These are phyloP conservation scores for Beauveria sp. DNA, from an alignment of 2,329 filamentous ascomycete genomes.

Conservation along the genomic window DNA sequence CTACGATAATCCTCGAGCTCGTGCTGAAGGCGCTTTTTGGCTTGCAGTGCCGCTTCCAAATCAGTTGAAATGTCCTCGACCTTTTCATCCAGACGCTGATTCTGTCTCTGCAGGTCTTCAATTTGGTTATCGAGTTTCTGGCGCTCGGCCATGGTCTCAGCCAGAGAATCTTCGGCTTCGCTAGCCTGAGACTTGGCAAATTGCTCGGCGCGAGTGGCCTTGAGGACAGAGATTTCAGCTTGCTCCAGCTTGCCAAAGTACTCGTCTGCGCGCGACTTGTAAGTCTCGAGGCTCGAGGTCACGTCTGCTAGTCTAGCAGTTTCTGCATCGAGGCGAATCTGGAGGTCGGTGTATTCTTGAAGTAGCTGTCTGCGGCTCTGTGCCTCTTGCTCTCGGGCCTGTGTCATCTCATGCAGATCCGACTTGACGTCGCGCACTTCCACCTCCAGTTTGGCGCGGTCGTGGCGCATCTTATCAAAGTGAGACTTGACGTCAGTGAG, in stretches of 20 bases:
- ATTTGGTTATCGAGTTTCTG: slow-evolving; percentile 82
- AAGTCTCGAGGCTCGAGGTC: slow-evolving; percentile 73
- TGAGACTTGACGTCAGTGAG: slow-evolving; percentile 79
- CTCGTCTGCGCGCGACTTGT: slow-evolving; percentile 88
- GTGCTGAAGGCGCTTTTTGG: slow-evolving; percentile 90
- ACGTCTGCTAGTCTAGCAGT: slow-evolving; percentile 79
- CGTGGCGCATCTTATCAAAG: slow-evolving; percentile 79
- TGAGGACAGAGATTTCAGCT: slow-evolving; percentile 90
- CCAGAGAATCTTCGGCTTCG: slow-evolving; percentile 87
- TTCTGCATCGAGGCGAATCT: slow-evolving; percentile 87
- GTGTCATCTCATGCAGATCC: slow-evolving; percentile 72
- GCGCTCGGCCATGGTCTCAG: slow-evolving; percentile 82
- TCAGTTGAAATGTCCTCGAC: slow-evolving; percentile 89
- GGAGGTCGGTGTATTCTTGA: slow-evolving; percentile 86
- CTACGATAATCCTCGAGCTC: slow-evolving; percentile 96
- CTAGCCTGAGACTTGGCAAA: slow-evolving; percentile 85
- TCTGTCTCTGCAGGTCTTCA: slow-evolving; percentile 84
- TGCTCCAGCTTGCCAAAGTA: slow-evolving; percentile 97
- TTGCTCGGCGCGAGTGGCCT: slow-evolving; percentile 84
- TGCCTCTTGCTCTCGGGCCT: slow-evolving; percentile 77
- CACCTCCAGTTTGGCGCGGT: slow-evolving; percentile 71
- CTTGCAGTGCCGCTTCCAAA: slow-evolving; percentile 73
- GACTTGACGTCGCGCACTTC: slow-evolving; percentile 78
- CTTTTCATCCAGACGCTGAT: slow-evolving; percentile 82
- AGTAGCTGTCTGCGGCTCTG: slow-evolving; percentile 82